Evolutionary conservation across 2,329 filamentous ascomycete species (phyloP).

Genomic region (Microdochium trichocladiopsis): DNA sequence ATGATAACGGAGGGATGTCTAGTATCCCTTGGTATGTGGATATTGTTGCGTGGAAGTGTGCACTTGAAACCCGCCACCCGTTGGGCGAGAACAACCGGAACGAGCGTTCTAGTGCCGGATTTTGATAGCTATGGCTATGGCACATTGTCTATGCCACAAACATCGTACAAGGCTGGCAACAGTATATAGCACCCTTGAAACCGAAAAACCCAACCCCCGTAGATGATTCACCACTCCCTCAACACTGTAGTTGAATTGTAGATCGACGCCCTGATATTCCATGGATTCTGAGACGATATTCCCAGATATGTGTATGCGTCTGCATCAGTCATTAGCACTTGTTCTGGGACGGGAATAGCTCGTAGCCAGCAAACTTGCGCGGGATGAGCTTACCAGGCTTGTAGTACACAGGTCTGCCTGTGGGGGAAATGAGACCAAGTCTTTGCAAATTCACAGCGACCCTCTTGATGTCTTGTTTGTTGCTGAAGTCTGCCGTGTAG

Average conservation of each 20-base stretch:
- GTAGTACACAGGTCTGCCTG: conserved; percentile 59
- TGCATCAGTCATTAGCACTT: conserved; percentile 15
- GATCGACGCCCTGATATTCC: conserved; percentile 52
- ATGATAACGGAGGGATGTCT: too few species aligned
- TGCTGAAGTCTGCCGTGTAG: conserved; percentile 69
- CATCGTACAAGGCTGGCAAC: too few species aligned
- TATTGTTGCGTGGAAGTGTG: too few species aligned
- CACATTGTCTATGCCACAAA: too few species aligned
- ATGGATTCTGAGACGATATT: conserved; percentile 53
- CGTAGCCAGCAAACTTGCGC: neutral
- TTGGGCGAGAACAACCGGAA: too few species aligned
- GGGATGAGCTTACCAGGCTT: conserved; percentile 51
- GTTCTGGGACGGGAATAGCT: neutral
- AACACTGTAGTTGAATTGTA: conserved; percentile 41
- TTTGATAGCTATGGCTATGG: too few species aligned
- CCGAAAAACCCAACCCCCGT: neutral
- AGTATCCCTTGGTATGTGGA: too few species aligned
- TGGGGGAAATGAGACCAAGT: conserved; percentile 49
- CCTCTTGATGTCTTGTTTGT: conserved; percentile 60
- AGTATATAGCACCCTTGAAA: neutral
- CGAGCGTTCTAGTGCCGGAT: too few species aligned
- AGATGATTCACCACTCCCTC: conserved; percentile 11
- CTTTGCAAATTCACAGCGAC: conserved; percentile 57
- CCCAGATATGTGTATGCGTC: conserved; percentile 64
- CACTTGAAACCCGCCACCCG: too few species aligned